phyloP scores from a whole-genome alignment of 2,329 filamentous ascomycete genomes.

The Sclerotinia borealis region DNA sequence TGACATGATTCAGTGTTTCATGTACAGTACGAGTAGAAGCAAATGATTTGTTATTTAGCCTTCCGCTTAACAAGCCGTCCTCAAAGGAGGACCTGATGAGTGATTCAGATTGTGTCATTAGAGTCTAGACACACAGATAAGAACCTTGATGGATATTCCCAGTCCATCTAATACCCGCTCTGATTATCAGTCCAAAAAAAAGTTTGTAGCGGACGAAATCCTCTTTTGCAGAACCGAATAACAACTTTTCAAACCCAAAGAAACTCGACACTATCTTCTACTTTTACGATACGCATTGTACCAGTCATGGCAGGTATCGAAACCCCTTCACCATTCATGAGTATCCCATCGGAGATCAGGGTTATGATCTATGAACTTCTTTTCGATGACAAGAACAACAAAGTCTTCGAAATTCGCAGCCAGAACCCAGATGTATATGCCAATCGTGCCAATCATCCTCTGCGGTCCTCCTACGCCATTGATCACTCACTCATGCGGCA shows the following conservation, averaged over 20 bases:
- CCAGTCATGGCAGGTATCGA: neutral
- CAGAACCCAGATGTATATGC: conserved; percentile 25
- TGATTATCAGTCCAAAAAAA: neutral
- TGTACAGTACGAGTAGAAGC: no score
- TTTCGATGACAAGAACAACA: conserved; percentile 35
- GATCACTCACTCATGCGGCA: conserved; percentile 36
- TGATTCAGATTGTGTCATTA: neutral
- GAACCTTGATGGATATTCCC: neutral
- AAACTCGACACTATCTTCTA: neutral
- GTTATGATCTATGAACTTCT: conserved; percentile 35
- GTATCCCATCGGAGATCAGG: conserved; percentile 26
- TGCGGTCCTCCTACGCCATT: conserved; percentile 38
- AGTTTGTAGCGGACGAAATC: neutral
- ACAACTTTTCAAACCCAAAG: neutral
- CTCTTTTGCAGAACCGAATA: neutral
- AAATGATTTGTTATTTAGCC: no score
- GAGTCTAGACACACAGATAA: neutral
- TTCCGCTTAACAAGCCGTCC: no score
- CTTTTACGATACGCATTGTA: neutral
- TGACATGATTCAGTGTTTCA: neutral
- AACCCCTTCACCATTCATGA: conserved; percentile 19
- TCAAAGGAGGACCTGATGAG: no score
- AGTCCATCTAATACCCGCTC: neutral
- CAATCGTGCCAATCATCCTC: conserved; percentile 13
- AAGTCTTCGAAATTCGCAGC: conserved; percentile 38